Conservation (phyloP, 2,329 filamentous ascomycete genomes). For the Colletotrichum gloeosporioides region DNA sequence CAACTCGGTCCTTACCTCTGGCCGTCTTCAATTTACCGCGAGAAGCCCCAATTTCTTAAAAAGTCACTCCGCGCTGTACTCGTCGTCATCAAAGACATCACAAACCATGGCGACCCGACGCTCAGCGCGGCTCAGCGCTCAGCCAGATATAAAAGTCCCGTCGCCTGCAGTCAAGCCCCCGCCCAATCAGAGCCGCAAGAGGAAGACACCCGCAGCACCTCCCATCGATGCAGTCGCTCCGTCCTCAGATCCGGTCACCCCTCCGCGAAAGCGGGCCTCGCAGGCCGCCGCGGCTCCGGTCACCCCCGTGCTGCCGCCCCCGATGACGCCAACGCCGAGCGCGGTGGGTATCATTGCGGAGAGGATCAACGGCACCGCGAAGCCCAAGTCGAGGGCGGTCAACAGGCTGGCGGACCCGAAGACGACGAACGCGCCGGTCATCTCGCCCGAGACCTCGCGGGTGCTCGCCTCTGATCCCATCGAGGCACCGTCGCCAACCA, state of each 20-base stretch:
- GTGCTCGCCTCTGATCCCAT: constrained; percentile 60
- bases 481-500: constrained; percentile 52
- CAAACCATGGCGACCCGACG: constrained; percentile 33
- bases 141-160: constrained; percentile 22
- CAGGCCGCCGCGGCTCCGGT: constrained; percentile 4
- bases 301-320: constrained; percentile 34
- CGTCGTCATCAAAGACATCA: neutral
- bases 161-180: constrained; percentile 25
- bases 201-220: constrained; percentile 30
- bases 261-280: constrained; percentile 35
- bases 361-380: constrained; percentile 28
- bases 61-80: neutral
- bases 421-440: constrained; percentile 70
- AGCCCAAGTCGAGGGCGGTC: constrained; percentile 44
- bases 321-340: constrained; percentile 54
- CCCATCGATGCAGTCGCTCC: constrained; percentile 20
- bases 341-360: constrained; percentile 45
- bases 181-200: constrained; percentile 34
- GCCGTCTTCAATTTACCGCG: neutral
- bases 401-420: constrained; percentile 67
- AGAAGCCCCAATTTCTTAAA: neutral
- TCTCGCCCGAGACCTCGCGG: constrained; percentile 74
- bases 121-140: constrained; percentile 46
- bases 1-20: neutral
- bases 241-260: constrained; percentile 31